Conservation (phyloP, 2,329 filamentous ascomycete species). For the Xylaria sp. region DNA sequence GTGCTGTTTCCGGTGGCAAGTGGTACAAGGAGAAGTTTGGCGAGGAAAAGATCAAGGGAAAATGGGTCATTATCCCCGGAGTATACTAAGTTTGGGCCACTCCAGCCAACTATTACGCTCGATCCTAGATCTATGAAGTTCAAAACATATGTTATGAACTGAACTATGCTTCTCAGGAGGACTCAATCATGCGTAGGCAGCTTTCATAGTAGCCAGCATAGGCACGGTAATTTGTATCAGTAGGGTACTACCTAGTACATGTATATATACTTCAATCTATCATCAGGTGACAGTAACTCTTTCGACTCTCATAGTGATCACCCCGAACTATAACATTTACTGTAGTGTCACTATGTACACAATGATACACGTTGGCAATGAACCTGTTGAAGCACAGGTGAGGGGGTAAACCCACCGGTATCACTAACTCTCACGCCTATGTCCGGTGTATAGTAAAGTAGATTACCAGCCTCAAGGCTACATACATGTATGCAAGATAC, state of each 20-base stretch:
- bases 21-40: constrained; percentile 95
- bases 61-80: constrained; percentile 74
- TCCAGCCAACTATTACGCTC: not conserved
- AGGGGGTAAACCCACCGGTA: no score
- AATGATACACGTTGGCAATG: no score
- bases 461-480: not conserved
- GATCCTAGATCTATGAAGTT: not conserved
- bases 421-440: no score
- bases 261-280: no score
- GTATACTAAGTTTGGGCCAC: constrained; percentile 39
- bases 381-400: no score
- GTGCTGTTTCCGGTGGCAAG: constrained; percentile 79
- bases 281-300: no score
- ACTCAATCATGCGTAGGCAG: not conserved
- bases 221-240: not conserved
- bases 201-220: not conserved
- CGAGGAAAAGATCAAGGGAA: constrained; percentile 77
- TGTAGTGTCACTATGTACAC: no score
- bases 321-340: no score
- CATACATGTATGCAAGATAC: not conserved
- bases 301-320: no score
- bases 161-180: not conserved
- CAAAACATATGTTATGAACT: not conserved
- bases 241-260: not conserved
- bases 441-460: not conserved